Conservation (phyloP, 345 rosid species). For the Luvunga scandens region DNA sequence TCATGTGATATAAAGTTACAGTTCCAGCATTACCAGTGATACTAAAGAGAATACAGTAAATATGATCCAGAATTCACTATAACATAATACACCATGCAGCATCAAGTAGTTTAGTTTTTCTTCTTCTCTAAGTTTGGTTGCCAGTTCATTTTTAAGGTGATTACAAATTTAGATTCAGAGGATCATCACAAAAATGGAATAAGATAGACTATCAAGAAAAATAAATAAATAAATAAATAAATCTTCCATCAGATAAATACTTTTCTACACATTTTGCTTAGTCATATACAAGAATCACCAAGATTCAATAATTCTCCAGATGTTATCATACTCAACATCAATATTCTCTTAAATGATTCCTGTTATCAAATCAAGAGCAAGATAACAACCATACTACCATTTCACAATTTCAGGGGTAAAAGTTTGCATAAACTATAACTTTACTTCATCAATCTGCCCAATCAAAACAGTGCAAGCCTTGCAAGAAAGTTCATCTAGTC, state of each 20-base stretch:
- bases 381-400: neutral
- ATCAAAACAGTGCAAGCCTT: conserved; percentile 4
- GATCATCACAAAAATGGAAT: neutral
- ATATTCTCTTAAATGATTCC: neutral
- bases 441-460: conserved; percentile 9
- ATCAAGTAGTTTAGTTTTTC: neutral
- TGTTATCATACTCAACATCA: neutral
- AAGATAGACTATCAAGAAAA: neutral
- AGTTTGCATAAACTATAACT: conserved; percentile 2
- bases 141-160: neutral
- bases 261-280: neutral
- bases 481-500: conserved; percentile 12
- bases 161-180: neutral
- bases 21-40: neutral
- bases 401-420: neutral
- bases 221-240: neutral
- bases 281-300: neutral
- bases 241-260: neutral
- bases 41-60: neutral
- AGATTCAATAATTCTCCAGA: neutral
- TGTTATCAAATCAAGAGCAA: neutral
- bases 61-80: neutral
- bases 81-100: neutral
- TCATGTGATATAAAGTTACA: neutral
- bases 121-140: neutral